Base-by-base conservation (phyloP, 805 yeast genomes). In the Huiozyma sinensis region DNA sequence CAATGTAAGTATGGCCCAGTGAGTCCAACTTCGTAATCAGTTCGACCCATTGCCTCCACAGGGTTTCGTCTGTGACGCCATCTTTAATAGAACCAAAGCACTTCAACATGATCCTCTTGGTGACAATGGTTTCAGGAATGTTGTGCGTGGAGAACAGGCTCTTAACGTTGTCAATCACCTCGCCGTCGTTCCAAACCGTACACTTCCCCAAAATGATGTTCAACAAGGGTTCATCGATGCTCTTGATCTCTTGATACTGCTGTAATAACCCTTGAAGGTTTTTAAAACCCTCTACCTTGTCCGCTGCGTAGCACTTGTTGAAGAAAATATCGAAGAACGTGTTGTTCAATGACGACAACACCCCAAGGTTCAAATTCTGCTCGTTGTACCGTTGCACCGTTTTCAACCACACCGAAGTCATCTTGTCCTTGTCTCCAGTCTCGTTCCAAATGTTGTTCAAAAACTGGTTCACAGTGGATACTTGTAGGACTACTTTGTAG, bases 181-280 rank as follows among this genome's bases (percentile, higher is more conserved):
- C 66, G 45, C 74, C 67, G 57, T 78, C 79, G 40, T 70, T 69
- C 90, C 92, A 83, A 47, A 66, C 61, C 28, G 75, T 72, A 47
- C 75, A 71, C 35, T 77, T 77, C 36, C 82, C 71, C 44, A 83
- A 68, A 39, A 83, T 68, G 33, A 83, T 81, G 57, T 84, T 84
- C 60, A 84, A 72, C 56, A 85, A 82, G 9, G 84, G 79, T 61
- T 83, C 88, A 60, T 83, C 89, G 42, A 80, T 68, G 10, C 72
- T 66, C 54, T 74, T 66, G 6, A 30, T 30, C 13, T 35, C 28
- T 41, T 75, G 68, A 57, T 81, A 81, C 31, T 66, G 63, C 6
- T 68, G 57, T 41, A 82, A 73, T 36, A 81, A 56, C 33, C 71
- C 66, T 54, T 74, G 73, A 49, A 85, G 71, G 50, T 71, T 68